These are phyloP conservation scores for Suillus occidentalis DNA, from an alignment of 768 basidiomycete genomes.

Conservation along the genomic window DNA sequence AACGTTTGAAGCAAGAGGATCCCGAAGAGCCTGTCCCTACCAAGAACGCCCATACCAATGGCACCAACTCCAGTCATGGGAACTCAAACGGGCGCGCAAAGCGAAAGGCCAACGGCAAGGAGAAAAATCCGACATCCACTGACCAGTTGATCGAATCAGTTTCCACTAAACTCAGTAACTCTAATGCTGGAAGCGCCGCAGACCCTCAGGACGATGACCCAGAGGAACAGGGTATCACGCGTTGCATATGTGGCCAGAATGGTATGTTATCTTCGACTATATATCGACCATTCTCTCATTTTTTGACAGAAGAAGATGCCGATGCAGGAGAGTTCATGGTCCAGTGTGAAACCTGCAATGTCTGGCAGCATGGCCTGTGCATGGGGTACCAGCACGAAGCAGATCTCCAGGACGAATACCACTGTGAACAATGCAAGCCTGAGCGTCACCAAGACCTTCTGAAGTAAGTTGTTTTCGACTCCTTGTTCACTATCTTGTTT, in stretches of 20 bases:
- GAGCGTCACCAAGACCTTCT: constrained; percentile 81
- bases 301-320: constrained; percentile 63
- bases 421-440: constrained; percentile 91
- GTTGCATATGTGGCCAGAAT: constrained; percentile 83
- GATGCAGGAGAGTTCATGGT: constrained; percentile 96
- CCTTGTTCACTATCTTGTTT: constrained; percentile 17
- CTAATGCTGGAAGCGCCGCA: constrained; percentile 34
- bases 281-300: constrained; percentile 22
- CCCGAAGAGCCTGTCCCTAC: constrained; percentile 54
- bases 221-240: constrained; percentile 62
- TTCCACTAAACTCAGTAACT: constrained; percentile 28
- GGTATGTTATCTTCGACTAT: constrained; percentile 45
- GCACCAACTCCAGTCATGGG: constrained; percentile 27
- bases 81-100: constrained; percentile 46
- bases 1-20: constrained; percentile 75
- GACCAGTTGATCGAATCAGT: constrained; percentile 31
- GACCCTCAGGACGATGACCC: constrained; percentile 44
- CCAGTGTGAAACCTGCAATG: constrained; percentile 94
- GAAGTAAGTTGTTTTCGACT: constrained; percentile 52
- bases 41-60: constrained; percentile 44
- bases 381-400: constrained; percentile 88
- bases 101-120: constrained; percentile 69
- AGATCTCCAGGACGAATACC: constrained; percentile 80
- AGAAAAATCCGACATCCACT: constrained; percentile 38
- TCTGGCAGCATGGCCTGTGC: constrained; percentile 97